phyloP scores from a whole-genome alignment of 1,284 basidiomycete genomes.

The Apiotrichum sp. region DNA sequence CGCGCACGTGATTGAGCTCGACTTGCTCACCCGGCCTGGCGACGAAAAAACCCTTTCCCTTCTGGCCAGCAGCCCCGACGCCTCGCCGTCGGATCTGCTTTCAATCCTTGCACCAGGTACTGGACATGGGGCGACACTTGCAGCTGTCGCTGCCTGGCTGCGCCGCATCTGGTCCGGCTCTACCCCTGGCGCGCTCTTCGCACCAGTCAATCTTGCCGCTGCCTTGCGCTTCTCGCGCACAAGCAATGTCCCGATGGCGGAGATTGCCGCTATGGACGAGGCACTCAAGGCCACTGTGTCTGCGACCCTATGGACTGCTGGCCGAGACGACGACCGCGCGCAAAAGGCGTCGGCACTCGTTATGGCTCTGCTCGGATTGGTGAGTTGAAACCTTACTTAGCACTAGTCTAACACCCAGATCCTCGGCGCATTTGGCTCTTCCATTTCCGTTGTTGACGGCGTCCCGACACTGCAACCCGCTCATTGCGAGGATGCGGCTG shows the following conservation, averaged over 20 bases:
- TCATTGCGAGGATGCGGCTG: slow-evolving; percentile 2
- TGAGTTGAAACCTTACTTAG: slow-evolving; percentile 1
- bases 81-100: slow-evolving; percentile 10
- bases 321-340: slow-evolving; percentile 7
- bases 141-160: slow-evolving; percentile 21
- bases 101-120: slow-evolving; percentile 1
- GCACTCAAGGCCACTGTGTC: slow-evolving; percentile 27
- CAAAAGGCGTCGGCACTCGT: slow-evolving; percentile 11
- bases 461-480: neutral
- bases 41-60: slow-evolving; percentile 7
- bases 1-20: slow-evolving; percentile 22
- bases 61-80: slow-evolving; percentile 11
- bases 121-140: slow-evolving; percentile 5
- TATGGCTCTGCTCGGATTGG: slow-evolving; percentile 16
- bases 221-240: slow-evolving; percentile 19
- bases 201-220: slow-evolving; percentile 22
- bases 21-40: slow-evolving; percentile 8
- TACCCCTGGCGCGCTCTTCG: slow-evolving; percentile 27
- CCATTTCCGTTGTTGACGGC: neutral
- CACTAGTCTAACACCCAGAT: slow-evolving; percentile 12
- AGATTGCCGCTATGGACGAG: slow-evolving; percentile 31
- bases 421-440: slow-evolving; percentile 21
- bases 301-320: slow-evolving; percentile 22
- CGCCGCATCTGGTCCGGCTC: slow-evolving; percentile 20
- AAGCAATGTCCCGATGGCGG: slow-evolving; percentile 22